Percentiles rank a stretch among this genome's conserved stretches.
These are phyloP conservation scores for Volvariella volvacea DNA, from an alignment of 1,284 basidiomycete species.

Conservation along the genomic window DNA sequence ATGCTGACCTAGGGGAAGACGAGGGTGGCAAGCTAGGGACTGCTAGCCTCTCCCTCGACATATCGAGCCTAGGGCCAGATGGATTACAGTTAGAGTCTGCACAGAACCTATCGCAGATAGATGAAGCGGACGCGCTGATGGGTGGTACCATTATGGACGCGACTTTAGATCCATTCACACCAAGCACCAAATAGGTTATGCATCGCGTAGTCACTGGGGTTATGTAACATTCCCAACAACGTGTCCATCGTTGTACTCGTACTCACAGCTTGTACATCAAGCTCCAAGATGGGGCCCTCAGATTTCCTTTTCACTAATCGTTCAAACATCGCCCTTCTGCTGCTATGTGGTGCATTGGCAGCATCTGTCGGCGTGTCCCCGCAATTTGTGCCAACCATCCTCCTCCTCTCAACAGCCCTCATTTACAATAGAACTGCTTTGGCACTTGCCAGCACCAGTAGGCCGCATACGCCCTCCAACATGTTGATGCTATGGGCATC, in stretches of 20 bases:
- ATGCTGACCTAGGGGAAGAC: conserved; percentile 29
- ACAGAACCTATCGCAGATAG: conserved; percentile 51
- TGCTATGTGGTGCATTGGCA: neutral
- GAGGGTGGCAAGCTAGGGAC: conserved; percentile 23
- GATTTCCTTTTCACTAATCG: neutral
- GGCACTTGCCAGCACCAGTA: conserved; percentile 36
- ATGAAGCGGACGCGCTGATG: conserved; percentile 41
- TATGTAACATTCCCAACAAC: too few species aligned
- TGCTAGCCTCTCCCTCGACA: conserved; percentile 42
- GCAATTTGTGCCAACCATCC: conserved; percentile 39
- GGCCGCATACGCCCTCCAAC: conserved; percentile 23
- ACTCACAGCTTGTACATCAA: too few species aligned
- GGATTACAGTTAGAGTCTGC: conserved; percentile 49
- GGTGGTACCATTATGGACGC: conserved; percentile 58
- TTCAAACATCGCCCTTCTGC: neutral
- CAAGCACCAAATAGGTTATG: conserved; percentile 11
- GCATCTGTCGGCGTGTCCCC: conserved; percentile 45
- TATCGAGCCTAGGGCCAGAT: conserved; percentile 58
- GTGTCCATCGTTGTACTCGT: too few species aligned
- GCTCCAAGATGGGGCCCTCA: too few species aligned
- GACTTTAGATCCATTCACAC: conserved; percentile 49
- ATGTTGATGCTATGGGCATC: conserved; percentile 30
- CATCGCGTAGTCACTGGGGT: too few species aligned
- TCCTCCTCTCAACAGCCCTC: conserved; percentile 38
- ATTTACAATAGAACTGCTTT: too few species aligned